Evolutionary conservation across 345 rosid species (phyloP).

Genomic region (Geranium brycei): DNA sequence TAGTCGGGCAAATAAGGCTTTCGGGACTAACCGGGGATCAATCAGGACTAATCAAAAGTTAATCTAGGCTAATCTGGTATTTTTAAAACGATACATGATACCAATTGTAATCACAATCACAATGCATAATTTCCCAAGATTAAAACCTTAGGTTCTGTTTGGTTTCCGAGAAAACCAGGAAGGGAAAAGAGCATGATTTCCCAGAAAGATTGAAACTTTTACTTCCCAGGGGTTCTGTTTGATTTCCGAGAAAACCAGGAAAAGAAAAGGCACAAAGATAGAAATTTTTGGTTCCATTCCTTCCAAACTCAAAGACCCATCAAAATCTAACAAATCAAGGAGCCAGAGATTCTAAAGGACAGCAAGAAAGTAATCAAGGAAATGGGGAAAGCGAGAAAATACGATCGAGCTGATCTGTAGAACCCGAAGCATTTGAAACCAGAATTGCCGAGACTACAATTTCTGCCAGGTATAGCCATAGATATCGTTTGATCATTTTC

Average conservation of each 20-base stretch:
- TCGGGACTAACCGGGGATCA: too few relatives aligned
- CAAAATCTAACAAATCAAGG: neutral
- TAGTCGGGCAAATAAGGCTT: too few relatives aligned
- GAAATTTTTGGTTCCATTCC: neutral
- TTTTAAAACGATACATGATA: too few relatives aligned
- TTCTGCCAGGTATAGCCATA: constrained; percentile 9
- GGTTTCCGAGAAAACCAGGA: constrained; percentile 10
- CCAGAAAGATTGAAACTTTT: too few relatives aligned
- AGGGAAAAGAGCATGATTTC: too few relatives aligned
- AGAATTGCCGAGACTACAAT: constrained; percentile 24
- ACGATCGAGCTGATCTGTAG: constrained; percentile 67
- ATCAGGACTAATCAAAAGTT: too few relatives aligned
- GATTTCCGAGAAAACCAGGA: constrained; percentile 10
- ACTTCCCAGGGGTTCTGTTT: constrained; percentile 8
- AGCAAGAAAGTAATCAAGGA: constrained; percentile 8
- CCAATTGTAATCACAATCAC: too few relatives aligned
- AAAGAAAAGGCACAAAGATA: neutral
- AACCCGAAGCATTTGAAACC: constrained; percentile 25
- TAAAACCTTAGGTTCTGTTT: constrained; percentile 6
- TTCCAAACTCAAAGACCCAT: neutral
- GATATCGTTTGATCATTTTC: constrained; percentile 22
- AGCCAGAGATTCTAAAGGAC: neutral
- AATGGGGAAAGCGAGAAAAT: constrained; percentile 7
- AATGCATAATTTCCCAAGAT: too few relatives aligned
- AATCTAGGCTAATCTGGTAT: too few relatives aligned